A percentile compares a stretch with the other conserved stretches of the same genome.
Conservation (phyloP, 2,329 filamentous ascomycete species). For the Claviceps capensis region DNA sequence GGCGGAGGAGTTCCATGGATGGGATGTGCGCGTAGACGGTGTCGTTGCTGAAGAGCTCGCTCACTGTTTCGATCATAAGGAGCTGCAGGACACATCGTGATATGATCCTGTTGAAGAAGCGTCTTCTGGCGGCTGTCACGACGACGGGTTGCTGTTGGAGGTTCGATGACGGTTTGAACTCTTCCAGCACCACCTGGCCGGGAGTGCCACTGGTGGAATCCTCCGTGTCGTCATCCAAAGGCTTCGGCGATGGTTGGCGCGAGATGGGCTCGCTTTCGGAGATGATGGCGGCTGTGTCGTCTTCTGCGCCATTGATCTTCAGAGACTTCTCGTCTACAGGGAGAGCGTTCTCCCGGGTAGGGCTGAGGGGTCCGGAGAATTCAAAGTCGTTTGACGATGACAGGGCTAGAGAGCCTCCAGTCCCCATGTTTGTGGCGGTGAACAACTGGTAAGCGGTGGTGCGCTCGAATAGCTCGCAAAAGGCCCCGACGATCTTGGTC, state of each 20-base stretch:
- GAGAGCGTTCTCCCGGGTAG: slow-evolving; percentile 22
- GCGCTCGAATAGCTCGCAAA: slow-evolving; percentile 87
- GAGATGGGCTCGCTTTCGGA: slow-evolving; percentile 21
- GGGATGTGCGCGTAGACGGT: slow-evolving; percentile 89
- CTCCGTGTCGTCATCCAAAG: slow-evolving; percentile 21
- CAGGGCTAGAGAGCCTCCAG: slow-evolving; percentile 36
- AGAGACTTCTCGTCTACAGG: slow-evolving; percentile 40
- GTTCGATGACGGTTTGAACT: slow-evolving; percentile 66
- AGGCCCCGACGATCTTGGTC: slow-evolving; percentile 87
- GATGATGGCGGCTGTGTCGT: slow-evolving; percentile 16
- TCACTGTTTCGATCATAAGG: slow-evolving; percentile 98
- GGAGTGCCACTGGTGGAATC: slow-evolving; percentile 16
- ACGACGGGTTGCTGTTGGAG: slow-evolving; percentile 81
- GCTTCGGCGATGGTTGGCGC: slow-evolving; percentile 15
- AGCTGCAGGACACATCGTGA: slow-evolving; percentile 94
- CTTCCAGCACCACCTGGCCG: slow-evolving; percentile 50
- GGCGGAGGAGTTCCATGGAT: slow-evolving; percentile 70
- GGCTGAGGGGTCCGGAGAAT: slow-evolving; percentile 31
- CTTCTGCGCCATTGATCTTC: slow-evolving; percentile 43
- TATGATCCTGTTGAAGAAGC: slow-evolving; percentile 99
- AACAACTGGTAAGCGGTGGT: slow-evolving; percentile 95
- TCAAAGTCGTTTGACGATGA: slow-evolving; percentile 37
- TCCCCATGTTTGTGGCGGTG: slow-evolving; percentile 55
- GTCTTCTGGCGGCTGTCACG: slow-evolving; percentile 80
- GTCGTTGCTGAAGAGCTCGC: slow-evolving; percentile 96